phyloP scores from a whole-genome alignment of 345 rosid genomes.

The Crucihimalaya himalaica region DNA sequence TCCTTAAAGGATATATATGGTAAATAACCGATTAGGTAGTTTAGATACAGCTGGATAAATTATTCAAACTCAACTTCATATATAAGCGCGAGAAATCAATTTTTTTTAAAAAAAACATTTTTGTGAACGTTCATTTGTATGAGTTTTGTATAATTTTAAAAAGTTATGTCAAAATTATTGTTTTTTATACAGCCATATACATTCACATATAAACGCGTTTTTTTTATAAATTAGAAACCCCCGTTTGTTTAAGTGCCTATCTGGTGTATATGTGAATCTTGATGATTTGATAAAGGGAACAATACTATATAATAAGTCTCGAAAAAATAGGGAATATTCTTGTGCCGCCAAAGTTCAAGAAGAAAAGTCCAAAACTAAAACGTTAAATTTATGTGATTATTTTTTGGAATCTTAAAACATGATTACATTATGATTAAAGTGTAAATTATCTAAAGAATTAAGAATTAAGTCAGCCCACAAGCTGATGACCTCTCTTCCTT shows the following conservation, averaged over 20 bases:
- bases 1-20: not conserved
- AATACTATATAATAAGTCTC: slow-evolving; percentile 30
- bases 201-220: slow-evolving; percentile 9
- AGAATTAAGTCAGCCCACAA: slow-evolving; percentile 91
- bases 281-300: slow-evolving; percentile 10
- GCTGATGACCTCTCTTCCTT: slow-evolving; percentile 60
- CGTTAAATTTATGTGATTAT: slow-evolving; percentile 40
- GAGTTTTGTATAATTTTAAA: not conserved
- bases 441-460: slow-evolving; percentile 41
- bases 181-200: slow-evolving; percentile 15
- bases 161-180: not conserved
- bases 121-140: not conserved
- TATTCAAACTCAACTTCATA: not conserved
- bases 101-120: not conserved
- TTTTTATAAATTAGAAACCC: not conserved
- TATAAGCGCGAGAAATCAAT: not conserved
- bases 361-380: slow-evolving; percentile 68
- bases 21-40: not conserved
- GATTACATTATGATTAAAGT: slow-evolving; percentile 94
- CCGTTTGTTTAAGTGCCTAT: not conserved
- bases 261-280: slow-evolving; percentile 17
- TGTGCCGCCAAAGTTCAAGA: slow-evolving; percentile 86
- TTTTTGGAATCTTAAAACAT: slow-evolving; percentile 49
- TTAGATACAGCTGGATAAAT: not conserved
- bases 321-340: slow-evolving; percentile 85